Evolutionary conservation across 352 stramenopile genomes (phyloP), one percentile per base, ranked within the genome.

Genomic region (Saprolegnia diclina): DNA sequence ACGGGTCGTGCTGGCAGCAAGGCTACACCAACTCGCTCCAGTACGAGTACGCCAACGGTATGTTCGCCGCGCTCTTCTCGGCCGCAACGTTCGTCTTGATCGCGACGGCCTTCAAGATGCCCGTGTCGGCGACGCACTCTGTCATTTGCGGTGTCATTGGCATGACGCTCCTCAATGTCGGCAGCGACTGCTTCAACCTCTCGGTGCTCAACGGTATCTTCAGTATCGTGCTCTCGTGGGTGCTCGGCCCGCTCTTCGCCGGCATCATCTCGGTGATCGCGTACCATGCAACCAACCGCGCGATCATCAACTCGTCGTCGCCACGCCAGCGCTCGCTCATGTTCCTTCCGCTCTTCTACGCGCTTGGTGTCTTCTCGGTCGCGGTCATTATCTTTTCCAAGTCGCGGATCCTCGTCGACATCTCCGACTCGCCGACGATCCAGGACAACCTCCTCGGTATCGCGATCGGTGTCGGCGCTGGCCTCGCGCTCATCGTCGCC

Each of bases 111-210:
- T 77, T 80, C 50, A 72, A 70, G 10, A 72, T 95, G 61, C 84
- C 87, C 0, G 83, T 94, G 37, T 91, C 81, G 2, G 92, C 84
- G 11, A 90, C 81, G 7, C 87, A 95, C 68, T 78, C 77, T 4
- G 83, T 90, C 68, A 74, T 95, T 38, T 76, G 80, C 37, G 74
- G 54, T 3, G 81, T 95, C 29, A 71, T 94, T 5, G 87, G 87
- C 42, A 83, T 95, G 64, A 80, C 78, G 6, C 73, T 90, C 19
- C 50, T 69, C 10, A 77, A 66, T 50, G 56, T 73, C 24, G 84
- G 82, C n/a, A 66, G 71, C 35, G 55, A 71, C 10, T 84, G 79
- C 38, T 72, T 90, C 18, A 68, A 80, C 3, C 86, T 76, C 74
- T 66, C 72, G 32, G 76, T 72, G 71, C 45, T 80, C 46, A 74